Evolutionary conservation across 371 early-diverging fungal species (phyloP).

Genomic region (Choanephora cucurbitarum): DNA sequence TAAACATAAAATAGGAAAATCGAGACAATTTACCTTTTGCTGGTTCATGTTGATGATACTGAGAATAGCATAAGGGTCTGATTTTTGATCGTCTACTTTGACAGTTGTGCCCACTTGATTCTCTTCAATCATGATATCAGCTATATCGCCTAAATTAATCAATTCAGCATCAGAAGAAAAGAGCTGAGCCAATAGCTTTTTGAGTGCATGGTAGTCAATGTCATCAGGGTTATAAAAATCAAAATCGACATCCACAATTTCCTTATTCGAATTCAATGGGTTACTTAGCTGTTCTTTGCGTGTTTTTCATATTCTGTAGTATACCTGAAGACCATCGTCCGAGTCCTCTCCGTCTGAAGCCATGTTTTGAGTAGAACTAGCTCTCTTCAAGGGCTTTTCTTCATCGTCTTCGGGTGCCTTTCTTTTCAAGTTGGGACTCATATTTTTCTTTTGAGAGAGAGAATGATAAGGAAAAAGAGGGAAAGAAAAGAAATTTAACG

Average conservation of each 20-base stretch:
- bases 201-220: conserved; percentile 91
- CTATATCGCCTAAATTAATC: conserved; percentile 71
- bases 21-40: conserved; percentile 53
- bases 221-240: conserved; percentile 91
- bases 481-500: too few species aligned
- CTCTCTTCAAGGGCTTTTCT: conserved; percentile 18
- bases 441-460: not conserved
- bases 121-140: conserved; percentile 86
- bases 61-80: conserved; percentile 91
- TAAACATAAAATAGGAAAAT: too few species aligned
- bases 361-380: conserved; percentile 11
- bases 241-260: conserved; percentile 91
- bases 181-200: conserved; percentile 75
- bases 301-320: too few species aligned
- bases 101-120: conserved; percentile 89
- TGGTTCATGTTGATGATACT: conserved; percentile 75
- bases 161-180: conserved; percentile 82
- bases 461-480: too few species aligned
- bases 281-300: not conserved
- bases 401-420: conserved; percentile 32
- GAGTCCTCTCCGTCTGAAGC: conserved; percentile 48
- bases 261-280: conserved; percentile 35
- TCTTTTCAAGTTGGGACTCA: conserved; percentile 37
- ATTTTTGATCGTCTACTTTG: conserved; percentile 76
- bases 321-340: conserved; percentile 53